phyloP scores from a whole-genome alignment of 306 rosid species.

The Spatholobus suberectus region DNA sequence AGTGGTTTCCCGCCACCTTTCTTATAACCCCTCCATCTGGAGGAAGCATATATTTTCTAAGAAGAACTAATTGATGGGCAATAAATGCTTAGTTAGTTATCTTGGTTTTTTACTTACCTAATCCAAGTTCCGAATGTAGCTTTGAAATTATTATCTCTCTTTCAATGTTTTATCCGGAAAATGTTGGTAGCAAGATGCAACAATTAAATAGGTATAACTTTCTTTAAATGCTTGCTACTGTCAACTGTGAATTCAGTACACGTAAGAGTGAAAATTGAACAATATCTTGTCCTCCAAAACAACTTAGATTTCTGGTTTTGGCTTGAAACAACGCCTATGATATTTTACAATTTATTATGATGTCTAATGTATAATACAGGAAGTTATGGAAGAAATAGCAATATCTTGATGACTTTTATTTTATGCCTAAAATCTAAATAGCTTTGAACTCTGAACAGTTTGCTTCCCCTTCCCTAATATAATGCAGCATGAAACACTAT shows the following conservation, averaged over 20 bases:
- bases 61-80: neutral
- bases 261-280: neutral
- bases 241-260: neutral
- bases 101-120: neutral
- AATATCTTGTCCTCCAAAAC: neutral
- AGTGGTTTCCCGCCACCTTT: neutral
- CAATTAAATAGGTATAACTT: slow-evolving; percentile 2
- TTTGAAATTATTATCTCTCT: neutral
- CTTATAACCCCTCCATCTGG: neutral
- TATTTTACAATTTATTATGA: neutral
- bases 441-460: neutral
- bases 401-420: neutral
- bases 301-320: neutral
- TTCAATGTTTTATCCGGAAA: neutral
- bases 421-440: neutral
- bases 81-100: neutral
- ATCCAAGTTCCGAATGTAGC: neutral
- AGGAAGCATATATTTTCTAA: neutral
- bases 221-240: neutral
- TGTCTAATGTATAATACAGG: neutral
- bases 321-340: neutral
- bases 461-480: neutral
- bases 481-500: neutral
- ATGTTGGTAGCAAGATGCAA: slow-evolving; percentile 3
- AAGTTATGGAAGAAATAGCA: neutral